Evolutionary conservation across 2,329 filamentous ascomycete species (phyloP), one percentile per base, ranked within the genome.

Genomic region (Aspergillus sojae): DNA sequence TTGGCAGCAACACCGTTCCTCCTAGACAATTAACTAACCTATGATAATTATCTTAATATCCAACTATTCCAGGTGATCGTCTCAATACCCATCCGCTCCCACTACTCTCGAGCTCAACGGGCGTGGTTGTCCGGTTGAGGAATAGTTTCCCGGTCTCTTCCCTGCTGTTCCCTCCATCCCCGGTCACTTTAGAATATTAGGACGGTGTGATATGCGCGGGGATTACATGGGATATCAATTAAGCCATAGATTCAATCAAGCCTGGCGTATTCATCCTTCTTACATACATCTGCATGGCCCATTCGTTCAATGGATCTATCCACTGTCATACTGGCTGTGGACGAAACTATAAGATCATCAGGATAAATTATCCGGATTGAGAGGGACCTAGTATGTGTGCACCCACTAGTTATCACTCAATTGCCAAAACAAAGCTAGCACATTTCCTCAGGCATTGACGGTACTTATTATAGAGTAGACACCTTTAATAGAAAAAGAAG

Each of bases 41-140:
- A 53, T 55, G 53, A 50, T 16, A 36, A 36, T 36, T 36, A 36
- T 36, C 14, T 41, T 53, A 28, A 41, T 23, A 43, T 61, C 62
- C 53, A 60, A 61, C 63, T 57, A 57, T 62, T 56, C 45, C 16
- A 21, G 28, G 59, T 62, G 60, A 60, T 46, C 56, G 52, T 57
- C 34, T 56, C 21, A 56, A 16, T n/a, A 10, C 16, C 19, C 9
- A 41, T 41, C 3, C 39, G 7, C 39, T 41, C 39, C 16, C 39
- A 41, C 16, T 7, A 41, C 19, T 41, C 39, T 41, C 19, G 43
- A 46, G 43, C 43, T 46, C 43, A 46, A 46, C n/a, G 23, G 21
- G 11, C 21, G 43, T 21, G 16, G 39, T 53, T 30, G 21, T 54
- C 28, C 30, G 21, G 28, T 23, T 54, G 52, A 36, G 19, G 52